phyloP scores from a whole-genome alignment of 2,329 filamentous ascomycete species.

The Paramyrothecium sp. region DNA sequence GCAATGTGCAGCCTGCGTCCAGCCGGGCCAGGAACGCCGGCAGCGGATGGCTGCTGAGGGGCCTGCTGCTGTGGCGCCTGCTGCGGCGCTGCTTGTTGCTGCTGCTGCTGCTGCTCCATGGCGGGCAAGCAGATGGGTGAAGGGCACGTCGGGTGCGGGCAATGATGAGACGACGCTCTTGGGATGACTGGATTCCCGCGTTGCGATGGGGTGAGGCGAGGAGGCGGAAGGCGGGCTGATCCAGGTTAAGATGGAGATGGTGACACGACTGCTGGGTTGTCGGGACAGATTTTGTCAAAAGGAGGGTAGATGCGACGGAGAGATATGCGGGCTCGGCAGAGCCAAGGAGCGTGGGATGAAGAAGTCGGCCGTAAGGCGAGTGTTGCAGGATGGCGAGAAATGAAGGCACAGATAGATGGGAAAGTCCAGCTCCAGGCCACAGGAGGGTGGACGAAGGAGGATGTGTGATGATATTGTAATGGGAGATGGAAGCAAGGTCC shows the following conservation, averaged over 20 bases:
- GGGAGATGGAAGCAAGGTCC: constrained; percentile 5
- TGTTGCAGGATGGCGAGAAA: constrained; percentile 37
- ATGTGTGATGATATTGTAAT: constrained; percentile 13
- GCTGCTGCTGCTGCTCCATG: constrained; percentile 55
- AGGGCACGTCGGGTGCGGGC: constrained; percentile 43
- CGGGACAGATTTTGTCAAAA: constrained; percentile 33
- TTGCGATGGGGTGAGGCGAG: constrained; percentile 9
- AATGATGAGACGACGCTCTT: constrained; percentile 16
- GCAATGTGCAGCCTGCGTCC: constrained; percentile 95
- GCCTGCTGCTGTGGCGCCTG: constrained; percentile 42
- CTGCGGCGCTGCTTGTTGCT: constrained; percentile 59
- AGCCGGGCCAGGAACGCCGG: constrained; percentile 68
- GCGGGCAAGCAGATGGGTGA: constrained; percentile 45
- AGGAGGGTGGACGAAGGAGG: constrained; percentile 25
- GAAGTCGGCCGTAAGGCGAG: constrained; percentile 31
- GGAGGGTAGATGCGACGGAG: constrained; percentile 29
- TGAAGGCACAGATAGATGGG: constrained; percentile 38
- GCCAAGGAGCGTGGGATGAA: constrained; percentile 38
- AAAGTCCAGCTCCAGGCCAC: constrained; percentile 31
- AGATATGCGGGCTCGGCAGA: constrained; percentile 26
- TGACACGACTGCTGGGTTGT: constrained; percentile 24
- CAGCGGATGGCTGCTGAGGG: constrained; percentile 47
- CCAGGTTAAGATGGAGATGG: background rate
- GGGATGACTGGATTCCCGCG: constrained; percentile 2
- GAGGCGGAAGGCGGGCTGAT: constrained; percentile 12